Base-by-base conservation (phyloP, 2,329 filamentous ascomycete genomes). In the Colletotrichum camelliae region DNA sequence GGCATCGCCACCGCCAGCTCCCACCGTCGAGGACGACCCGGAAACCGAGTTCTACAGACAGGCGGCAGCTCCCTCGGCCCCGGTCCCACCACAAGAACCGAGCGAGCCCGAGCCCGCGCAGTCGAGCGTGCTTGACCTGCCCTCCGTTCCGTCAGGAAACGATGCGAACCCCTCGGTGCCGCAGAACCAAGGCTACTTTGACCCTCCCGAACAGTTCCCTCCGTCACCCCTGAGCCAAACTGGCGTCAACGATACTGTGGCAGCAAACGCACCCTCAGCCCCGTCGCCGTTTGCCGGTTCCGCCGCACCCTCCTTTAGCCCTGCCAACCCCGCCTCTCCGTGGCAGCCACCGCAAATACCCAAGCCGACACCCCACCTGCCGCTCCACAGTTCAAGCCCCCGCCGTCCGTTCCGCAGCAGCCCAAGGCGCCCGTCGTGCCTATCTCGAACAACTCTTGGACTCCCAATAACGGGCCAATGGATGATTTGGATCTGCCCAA, bases 401-500 rank as follows among this genome's bases (percentile, higher is more conserved):
- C 72, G 7, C 77, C 76, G 33, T 77, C 77, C 8, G 31, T 57
- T 16, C 61, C 62, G 24, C 67, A 67, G 16, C 76, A 77, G 35
- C 70, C 76, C 21, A 68, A 68, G 37, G 57, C 64, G 5, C 57
- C 64, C 1, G 35, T 69, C 10, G 57, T 52, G 27, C 48, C 70
- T 5, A 67, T 74, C 29, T 74, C 68, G 21, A 72, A 70, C 16
- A 81, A 80, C 29, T 78, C 78, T 4, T 76, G 74, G 74, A 21
- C 60, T 5, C 74, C 74, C 10, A 66, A 67, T 2, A 75, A 60
- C 29, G 70, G 70, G 27, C 67, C 74, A 9, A 70, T 67, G 5
- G 77, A 79, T 52, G 77, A 79, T 9, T 78, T 84, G 37, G 95
- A 98, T 77, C 93, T 98, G 43, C 87, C 91, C 43, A 91, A 93